A percentile compares a stretch with the other conserved stretches of the same genome.
Conservation (phyloP, 2,329 filamentous ascomycete genomes). For the Beauveria sp. region DNA sequence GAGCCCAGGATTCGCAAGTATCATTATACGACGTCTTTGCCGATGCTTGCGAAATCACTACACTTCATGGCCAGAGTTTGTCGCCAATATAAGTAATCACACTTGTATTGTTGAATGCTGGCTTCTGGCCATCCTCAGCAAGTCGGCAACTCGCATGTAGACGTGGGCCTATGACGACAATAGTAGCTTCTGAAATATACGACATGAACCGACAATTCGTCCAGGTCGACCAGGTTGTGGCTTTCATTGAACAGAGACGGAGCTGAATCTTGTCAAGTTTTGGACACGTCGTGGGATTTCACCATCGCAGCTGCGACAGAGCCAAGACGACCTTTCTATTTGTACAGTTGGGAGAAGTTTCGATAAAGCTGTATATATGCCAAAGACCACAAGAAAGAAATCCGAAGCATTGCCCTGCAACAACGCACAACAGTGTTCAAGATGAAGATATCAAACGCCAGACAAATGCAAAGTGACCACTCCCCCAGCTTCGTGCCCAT, state of each 20-base stretch:
- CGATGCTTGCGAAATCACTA: neutral
- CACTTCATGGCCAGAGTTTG: neutral
- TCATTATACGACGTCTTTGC: neutral
- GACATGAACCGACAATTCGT: neutral
- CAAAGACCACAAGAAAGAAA: neutral
- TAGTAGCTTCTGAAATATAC: neutral
- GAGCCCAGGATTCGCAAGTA: neutral
- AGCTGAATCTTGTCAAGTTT: slow-evolving; percentile 15
- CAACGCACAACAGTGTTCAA: neutral
- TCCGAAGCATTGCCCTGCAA: neutral
- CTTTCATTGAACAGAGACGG: slow-evolving; percentile 47
- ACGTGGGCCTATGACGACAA: neutral
- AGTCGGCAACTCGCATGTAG: neutral
- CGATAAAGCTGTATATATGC: neutral
- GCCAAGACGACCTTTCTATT: neutral
- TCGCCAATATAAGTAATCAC: neutral
- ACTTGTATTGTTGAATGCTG: neutral
- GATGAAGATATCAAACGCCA: slow-evolving; percentile 8
- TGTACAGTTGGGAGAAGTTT: slow-evolving; percentile 3
- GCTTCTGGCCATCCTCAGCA: neutral
- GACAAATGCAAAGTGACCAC: slow-evolving; percentile 9
- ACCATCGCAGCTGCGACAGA: neutral
- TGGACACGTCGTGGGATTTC: neutral
- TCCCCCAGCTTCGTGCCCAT: neutral
- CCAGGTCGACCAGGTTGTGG: neutral